Percentiles rank a stretch among this genome's conserved stretches.
phyloP scores from a whole-genome alignment of 2,329 filamentous ascomycete genomes.

The Aureobasidium sp. region DNA sequence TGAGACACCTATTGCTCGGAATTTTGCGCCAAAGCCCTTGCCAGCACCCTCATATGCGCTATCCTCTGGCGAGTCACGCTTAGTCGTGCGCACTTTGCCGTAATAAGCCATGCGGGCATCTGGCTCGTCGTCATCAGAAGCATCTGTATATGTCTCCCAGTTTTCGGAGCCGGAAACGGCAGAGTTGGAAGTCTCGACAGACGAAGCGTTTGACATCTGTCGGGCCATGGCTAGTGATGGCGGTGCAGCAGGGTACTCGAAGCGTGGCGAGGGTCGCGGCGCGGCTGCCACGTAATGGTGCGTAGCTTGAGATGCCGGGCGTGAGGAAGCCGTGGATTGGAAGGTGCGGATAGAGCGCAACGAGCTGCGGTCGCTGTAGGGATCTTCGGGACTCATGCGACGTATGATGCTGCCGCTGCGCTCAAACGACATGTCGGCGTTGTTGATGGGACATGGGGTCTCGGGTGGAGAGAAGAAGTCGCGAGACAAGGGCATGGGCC shows the following conservation, averaged over 20 bases:
- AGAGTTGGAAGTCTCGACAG: slow-evolving; percentile 27
- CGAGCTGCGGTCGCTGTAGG: slow-evolving; percentile 61
- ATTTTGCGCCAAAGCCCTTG: neutral
- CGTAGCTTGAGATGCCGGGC: slow-evolving; percentile 18
- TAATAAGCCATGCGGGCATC: slow-evolving; percentile 75
- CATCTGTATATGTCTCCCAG: slow-evolving; percentile 91
- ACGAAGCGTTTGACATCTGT: slow-evolving; percentile 27
- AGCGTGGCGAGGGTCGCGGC: slow-evolving; percentile 15
- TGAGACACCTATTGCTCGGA: slow-evolving; percentile 20
- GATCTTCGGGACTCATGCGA: slow-evolving; percentile 65
- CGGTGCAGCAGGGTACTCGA: slow-evolving; percentile 24
- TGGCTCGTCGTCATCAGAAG: slow-evolving; percentile 42
- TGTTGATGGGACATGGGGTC: slow-evolving; percentile 24
- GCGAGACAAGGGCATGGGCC: slow-evolving; percentile 59
- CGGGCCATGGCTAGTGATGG: slow-evolving; percentile 20
- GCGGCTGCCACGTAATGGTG: neutral
- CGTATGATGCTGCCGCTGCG: slow-evolving; percentile 52
- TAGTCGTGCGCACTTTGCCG: slow-evolving; percentile 56
- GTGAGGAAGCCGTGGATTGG: slow-evolving; percentile 13
- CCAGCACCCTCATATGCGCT: slow-evolving; percentile 21
- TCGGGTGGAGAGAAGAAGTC: slow-evolving; percentile 56
- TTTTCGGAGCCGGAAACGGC: slow-evolving; percentile 53
- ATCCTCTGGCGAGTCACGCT: slow-evolving; percentile 45
- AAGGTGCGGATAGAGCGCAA: slow-evolving; percentile 17
- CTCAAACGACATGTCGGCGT: slow-evolving; percentile 34